Evolutionary conservation across 805 yeast species (phyloP).

Genomic region (Kazachstania psychrophila): DNA sequence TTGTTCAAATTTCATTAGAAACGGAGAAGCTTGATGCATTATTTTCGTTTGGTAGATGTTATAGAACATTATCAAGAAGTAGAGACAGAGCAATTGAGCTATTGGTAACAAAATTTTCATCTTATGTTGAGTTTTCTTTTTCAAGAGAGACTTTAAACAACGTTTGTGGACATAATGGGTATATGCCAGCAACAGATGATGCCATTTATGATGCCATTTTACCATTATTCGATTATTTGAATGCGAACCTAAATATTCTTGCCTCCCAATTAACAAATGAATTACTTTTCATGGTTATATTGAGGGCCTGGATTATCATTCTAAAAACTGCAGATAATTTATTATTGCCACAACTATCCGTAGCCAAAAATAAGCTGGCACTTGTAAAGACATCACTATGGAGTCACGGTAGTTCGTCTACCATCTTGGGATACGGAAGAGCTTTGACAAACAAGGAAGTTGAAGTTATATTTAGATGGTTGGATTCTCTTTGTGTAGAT

Average conservation of each 20-base stretch:
- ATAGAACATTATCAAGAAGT: conserved; percentile 52
- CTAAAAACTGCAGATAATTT: conserved; percentile 60
- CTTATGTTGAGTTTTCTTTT: conserved; percentile 46
- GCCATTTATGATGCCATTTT: conserved; percentile 55
- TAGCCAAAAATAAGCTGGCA: conserved; percentile 26
- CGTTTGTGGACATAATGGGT: conserved; percentile 45
- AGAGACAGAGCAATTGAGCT: conserved; percentile 58
- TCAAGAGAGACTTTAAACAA: conserved; percentile 51
- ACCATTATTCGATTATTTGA: conserved; percentile 68
- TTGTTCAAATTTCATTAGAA: conserved; percentile 65
- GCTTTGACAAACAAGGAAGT: conserved; percentile 51
- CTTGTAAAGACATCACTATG: conserved; percentile 29
- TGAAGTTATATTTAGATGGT: conserved; percentile 64
- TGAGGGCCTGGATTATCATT: conserved; percentile 73
- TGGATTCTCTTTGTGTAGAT: conserved; percentile 52
- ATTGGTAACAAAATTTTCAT: conserved; percentile 65
- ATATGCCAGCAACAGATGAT: conserved; percentile 34
- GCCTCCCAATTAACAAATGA: conserved; percentile 50
- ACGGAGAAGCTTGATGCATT: conserved; percentile 72
- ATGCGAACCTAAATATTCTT: conserved; percentile 54
- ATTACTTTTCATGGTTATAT: conserved; percentile 53
- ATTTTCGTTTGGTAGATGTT: conserved; percentile 70
- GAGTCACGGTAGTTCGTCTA: conserved; percentile 27
- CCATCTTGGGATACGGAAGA: conserved; percentile 41
- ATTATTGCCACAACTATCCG: conserved; percentile 60